Conservation (phyloP, 305 asterid species). For the Fraxinus greggii region DNA sequence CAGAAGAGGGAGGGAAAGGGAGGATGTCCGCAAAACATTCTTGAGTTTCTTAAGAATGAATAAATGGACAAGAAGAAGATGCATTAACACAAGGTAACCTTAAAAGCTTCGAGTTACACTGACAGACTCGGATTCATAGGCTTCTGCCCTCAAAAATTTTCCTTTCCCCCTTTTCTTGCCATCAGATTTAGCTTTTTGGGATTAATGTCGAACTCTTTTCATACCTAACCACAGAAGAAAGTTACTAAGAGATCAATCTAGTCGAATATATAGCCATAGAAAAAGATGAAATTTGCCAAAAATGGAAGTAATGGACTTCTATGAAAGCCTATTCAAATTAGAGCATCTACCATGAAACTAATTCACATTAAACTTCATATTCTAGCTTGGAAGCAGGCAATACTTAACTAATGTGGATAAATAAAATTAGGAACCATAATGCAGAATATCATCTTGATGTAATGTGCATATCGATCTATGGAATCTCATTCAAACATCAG, state of each 20-base stretch:
- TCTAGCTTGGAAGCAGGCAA: background rate
- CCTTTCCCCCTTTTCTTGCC: conserved; percentile 38
- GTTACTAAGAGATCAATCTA: background rate
- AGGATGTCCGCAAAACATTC: conserved; percentile 23
- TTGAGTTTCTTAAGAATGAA: background rate
- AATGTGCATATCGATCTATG: background rate
- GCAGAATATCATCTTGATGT: background rate
- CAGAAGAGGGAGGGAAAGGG: background rate
- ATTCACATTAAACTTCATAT: background rate
- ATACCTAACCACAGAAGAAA: conserved; percentile 28
- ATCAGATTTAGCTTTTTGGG: conserved; percentile 39
- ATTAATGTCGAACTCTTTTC: conserved; percentile 38
- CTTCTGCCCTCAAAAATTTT: conserved; percentile 26
- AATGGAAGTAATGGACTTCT: background rate
- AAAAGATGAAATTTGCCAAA: background rate
- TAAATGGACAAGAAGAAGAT: conserved; percentile 22
- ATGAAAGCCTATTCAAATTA: background rate
- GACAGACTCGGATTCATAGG: conserved; percentile 24
- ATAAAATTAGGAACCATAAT: background rate
- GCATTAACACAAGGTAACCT: conserved; percentile 11
- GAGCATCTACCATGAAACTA: background rate
- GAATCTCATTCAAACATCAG: too few species aligned
- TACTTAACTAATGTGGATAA: background rate
- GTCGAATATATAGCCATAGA: background rate
- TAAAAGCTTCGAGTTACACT: conserved; percentile 32